These are phyloP conservation scores for Craspedostauros australis DNA, from an alignment of 108 stramenopile genomes.

Conservation along the genomic window DNA sequence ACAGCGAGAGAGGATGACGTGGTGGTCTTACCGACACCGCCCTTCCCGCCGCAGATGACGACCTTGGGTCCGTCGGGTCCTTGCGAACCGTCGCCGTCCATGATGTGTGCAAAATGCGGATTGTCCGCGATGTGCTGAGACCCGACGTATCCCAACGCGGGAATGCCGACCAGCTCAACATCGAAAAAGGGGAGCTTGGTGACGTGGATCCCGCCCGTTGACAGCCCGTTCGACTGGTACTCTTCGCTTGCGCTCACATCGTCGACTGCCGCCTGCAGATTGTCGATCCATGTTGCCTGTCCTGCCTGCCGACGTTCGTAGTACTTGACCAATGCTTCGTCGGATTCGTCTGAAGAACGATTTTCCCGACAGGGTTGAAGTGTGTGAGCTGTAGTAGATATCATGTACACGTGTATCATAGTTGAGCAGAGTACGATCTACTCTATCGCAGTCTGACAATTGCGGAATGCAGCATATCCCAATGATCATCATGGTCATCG, in stretches of 20 bases:
- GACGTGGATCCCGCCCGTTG: constrained; percentile 38
- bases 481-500: too few relatives aligned
- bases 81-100: constrained; percentile 26
- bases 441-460: too few relatives aligned
- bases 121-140: constrained; percentile 42
- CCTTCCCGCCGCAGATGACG: constrained; percentile 86
- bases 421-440: too few relatives aligned
- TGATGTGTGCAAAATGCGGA: constrained; percentile 49
- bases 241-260: constrained; percentile 67
- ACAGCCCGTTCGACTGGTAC: constrained; percentile 46
- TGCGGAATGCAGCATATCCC: too few relatives aligned
- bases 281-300: constrained; percentile 67
- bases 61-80: constrained; percentile 43
- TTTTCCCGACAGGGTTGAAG: too few relatives aligned
- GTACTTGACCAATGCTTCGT: constrained; percentile 50
- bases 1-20: constrained; percentile 83
- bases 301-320: constrained; percentile 66
- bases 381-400: too few relatives aligned
- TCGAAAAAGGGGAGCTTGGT: constrained; percentile 79
- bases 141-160: constrained; percentile 72
- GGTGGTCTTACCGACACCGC: constrained; percentile 88
- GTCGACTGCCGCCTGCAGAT: constrained; percentile 46
- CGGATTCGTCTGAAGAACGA: constrained; percentile 8
- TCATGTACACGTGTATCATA: too few relatives aligned
- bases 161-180: constrained; percentile 77